A percentile compares a stretch with the other conserved stretches of the same genome.
phyloP scores from a whole-genome alignment of 768 basidiomycete species.

The Xerocomellus intermedius region DNA sequence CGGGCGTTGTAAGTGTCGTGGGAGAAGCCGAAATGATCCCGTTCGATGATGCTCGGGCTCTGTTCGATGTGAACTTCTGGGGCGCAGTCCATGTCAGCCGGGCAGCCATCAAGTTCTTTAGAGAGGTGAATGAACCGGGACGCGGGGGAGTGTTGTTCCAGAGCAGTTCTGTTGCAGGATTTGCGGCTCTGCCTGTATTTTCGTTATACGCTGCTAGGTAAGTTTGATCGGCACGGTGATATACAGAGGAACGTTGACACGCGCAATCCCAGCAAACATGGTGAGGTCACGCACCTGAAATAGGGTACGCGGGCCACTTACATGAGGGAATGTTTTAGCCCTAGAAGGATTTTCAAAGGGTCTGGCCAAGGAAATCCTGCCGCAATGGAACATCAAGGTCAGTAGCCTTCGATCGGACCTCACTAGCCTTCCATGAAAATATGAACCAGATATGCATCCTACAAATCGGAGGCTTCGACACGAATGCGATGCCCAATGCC shows the following conservation, averaged over 20 bases:
- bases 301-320: neutral
- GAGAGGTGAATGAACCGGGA: constrained; percentile 34
- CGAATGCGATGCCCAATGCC: neutral
- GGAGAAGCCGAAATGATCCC: constrained; percentile 26
- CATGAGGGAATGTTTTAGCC: constrained; percentile 14
- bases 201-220: constrained; percentile 23
- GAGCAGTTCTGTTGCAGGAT: constrained; percentile 32
- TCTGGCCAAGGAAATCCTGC: constrained; percentile 36
- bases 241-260: constrained; percentile 8
- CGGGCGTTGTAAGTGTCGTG: constrained; percentile 7
- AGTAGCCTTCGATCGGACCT: neutral
- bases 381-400: constrained; percentile 41
- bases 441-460: constrained; percentile 17
- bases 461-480: constrained; percentile 18
- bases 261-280: constrained; percentile 15
- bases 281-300: neutral
- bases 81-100: constrained; percentile 27
- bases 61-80: constrained; percentile 33
- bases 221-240: neutral
- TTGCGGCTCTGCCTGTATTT: constrained; percentile 13
- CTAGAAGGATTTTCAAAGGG: constrained; percentile 36
- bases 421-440: neutral
- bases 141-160: constrained; percentile 37
- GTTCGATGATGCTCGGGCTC: constrained; percentile 13
- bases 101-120: constrained; percentile 31